Evolutionary conservation across 129 eudicot species (phyloP).

Genomic region (Oenanthe sinensis): DNA sequence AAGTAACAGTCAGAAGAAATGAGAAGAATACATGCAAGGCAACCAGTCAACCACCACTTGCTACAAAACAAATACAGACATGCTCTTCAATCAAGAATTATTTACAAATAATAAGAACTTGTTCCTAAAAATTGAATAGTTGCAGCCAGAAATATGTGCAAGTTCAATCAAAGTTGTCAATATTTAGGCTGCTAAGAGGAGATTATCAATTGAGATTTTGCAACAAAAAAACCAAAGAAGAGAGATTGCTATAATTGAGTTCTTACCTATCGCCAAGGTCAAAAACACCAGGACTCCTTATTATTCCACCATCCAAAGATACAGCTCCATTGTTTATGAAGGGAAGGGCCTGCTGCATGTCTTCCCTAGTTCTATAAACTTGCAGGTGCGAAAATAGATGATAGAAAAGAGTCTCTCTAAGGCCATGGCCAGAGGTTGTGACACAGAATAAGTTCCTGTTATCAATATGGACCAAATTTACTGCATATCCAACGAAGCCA

Average conservation of each 20-base stretch:
- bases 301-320: slow-evolving; percentile 79
- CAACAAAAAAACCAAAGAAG: background rate
- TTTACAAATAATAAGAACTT: background rate
- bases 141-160: background rate
- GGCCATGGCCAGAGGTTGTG: slow-evolving; percentile 47
- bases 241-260: background rate
- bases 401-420: slow-evolving; percentile 87
- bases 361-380: slow-evolving; percentile 58
- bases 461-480: slow-evolving; percentile 68
- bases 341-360: slow-evolving; percentile 60
- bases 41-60: background rate
- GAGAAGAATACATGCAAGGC: background rate
- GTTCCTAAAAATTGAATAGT: background rate
- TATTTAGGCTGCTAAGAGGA: background rate
- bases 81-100: background rate
- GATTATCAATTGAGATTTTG: background rate
- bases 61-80: background rate
- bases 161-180: background rate
- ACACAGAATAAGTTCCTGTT: slow-evolving; percentile 32
- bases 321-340: slow-evolving; percentile 66
- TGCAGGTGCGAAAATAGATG: slow-evolving; percentile 63
- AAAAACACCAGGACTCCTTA: slow-evolving; percentile 37
- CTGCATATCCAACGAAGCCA: slow-evolving; percentile 88
- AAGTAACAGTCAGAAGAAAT: background rate
- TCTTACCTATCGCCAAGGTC: slow-evolving; percentile 50